Base-by-base conservation (phyloP, 768 basidiomycete species). In the Hericium rajendrae region DNA sequence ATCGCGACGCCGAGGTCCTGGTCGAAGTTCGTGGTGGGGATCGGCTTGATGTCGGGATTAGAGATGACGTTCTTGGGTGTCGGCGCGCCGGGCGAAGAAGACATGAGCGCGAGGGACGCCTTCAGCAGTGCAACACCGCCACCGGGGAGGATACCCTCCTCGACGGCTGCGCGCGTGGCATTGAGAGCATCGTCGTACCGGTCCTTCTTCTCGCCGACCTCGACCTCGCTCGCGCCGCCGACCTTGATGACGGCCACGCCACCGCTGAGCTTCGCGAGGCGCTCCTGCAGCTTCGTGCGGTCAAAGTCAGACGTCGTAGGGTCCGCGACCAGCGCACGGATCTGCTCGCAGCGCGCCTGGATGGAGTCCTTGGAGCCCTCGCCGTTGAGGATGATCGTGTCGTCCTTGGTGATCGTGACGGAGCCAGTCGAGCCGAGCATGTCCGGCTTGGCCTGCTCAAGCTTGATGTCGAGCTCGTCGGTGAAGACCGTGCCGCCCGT, bases 161-260 rank as follows among this genome's bases (percentile, higher is more conserved):
- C 95, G 32, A 98, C 95, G 48, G 95, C 94, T 24, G 95, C 95
- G 41, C 95, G 88, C 4, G 95, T 98, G n/a, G 94, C 94, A 71
- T 97, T 97, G 50, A 97, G 79, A 1, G 94, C 94, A 68, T 95
- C 93, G 64, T 97, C 94, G 67, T 97, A 97, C 39, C 94, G 81
- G 70, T 98, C 95, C 84, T 98, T 97, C 91, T 97, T 98, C 82
- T 98, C 95, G 6, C 94, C 81, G 59, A 98, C 95, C 74, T 97
- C 95, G 53, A 97, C 95, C 72, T 98, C 95, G 54, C 81, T 84
- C 22, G 86, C 76, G 16, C 95, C 95, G 56, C 95, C 95, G 60
- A 97, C 95, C 74, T 92, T 94, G 81, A 97, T 97, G 73, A 98
- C 94, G 28, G 95, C 95, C 50, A 98, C 95, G 73, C 95, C 94